Conservation (phyloP, 805 yeast genomes). For the Kodamaea restingae region DNA sequence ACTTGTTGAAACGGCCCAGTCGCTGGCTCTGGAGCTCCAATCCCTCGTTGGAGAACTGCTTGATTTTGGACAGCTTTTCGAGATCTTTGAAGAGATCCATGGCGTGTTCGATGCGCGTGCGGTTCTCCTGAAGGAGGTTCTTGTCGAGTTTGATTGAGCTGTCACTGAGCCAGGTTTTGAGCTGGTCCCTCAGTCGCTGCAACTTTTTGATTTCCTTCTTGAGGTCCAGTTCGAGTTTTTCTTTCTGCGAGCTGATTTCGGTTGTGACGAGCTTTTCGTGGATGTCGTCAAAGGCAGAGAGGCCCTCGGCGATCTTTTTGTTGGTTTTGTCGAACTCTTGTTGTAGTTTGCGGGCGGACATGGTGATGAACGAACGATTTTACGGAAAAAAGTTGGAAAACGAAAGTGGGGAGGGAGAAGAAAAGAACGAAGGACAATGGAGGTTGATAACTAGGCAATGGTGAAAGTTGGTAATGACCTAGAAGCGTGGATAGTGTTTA, state of each 20-base stretch:
- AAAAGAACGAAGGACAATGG: not conserved
- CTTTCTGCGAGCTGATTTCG: slow-evolving; percentile 84
- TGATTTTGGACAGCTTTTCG: slow-evolving; percentile 88
- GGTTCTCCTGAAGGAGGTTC: slow-evolving; percentile 50
- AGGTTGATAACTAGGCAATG: not conserved
- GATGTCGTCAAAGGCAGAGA: slow-evolving; percentile 76
- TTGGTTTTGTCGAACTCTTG: slow-evolving; percentile 90
- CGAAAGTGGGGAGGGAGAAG: not conserved
- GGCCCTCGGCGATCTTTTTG: slow-evolving; percentile 86
- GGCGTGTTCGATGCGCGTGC: slow-evolving; percentile 72
- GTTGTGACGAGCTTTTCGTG: slow-evolving; percentile 81
- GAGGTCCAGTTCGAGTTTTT: slow-evolving; percentile 85
- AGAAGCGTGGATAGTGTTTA: too few species aligned
- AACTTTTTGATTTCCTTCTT: slow-evolving; percentile 93
- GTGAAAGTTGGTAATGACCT: too few species aligned
- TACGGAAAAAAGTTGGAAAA: not conserved
- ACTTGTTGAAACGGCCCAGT: slow-evolving; percentile 18
- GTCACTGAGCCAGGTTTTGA: slow-evolving; percentile 90
- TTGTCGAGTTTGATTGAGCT: slow-evolving; percentile 79
- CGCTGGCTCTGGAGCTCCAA: slow-evolving; percentile 59
- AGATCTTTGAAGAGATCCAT: slow-evolving; percentile 96
- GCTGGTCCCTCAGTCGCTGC: slow-evolving; percentile 91
- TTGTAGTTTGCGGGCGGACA: slow-evolving; percentile 45
- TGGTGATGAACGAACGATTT: slow-evolving; percentile 15
- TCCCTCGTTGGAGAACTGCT: slow-evolving; percentile 92